Evolutionary conservation across 306 rosid genomes (phyloP), one percentile per base, ranked within the genome.

Genomic region (Pterocarpus santalinus): DNA sequence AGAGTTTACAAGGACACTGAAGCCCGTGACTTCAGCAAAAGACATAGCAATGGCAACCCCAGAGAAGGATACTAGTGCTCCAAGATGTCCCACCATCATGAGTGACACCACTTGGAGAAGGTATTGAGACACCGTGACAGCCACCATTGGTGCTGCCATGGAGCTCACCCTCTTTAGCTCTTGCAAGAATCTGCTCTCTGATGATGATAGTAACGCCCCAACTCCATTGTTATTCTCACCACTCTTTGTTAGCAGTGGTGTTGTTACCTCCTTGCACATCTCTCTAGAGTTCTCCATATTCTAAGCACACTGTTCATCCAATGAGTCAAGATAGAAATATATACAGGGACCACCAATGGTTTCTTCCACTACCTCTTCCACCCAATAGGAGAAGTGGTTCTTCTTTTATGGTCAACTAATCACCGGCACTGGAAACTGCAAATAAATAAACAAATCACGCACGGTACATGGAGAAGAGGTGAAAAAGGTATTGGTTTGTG

Each of bases 111-210:
- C 87, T 74, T 86, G 92, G 9, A 89, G 69, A 77, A 89, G 87
- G 35, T 84, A 89, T 46, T 86, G 92, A 0, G 87, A 82, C 2
- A 89, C 83, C 0, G 87, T 82, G 14, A 89, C 90, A 12, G 85
- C 86, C 51, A 77, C 90, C 92, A 89, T 86, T 58, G 92, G 92
- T 65, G 87, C 88, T 1, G 90, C 90, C 80, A 85, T 80, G 78
- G 76, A 80, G 39, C 87, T 73, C 9, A 85, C 17, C 35, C 32
- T 86, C 82, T 80, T 86, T 0, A 84, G 17, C 80, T 89, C 90
- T 39, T 80, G 47, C 6, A 15, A 39, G 7, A 89, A 86, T 28
- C 75, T 44, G 34, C 63, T 30, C 44, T 68, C 79, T 0, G 47
- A 41, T 51, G 79, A 64, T 36, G 49, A 5, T 14, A 7, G 16